Evolutionary conservation across 2,329 filamentous ascomycete genomes (phyloP).

Genomic region (Ascosphaera pollenicola): DNA sequence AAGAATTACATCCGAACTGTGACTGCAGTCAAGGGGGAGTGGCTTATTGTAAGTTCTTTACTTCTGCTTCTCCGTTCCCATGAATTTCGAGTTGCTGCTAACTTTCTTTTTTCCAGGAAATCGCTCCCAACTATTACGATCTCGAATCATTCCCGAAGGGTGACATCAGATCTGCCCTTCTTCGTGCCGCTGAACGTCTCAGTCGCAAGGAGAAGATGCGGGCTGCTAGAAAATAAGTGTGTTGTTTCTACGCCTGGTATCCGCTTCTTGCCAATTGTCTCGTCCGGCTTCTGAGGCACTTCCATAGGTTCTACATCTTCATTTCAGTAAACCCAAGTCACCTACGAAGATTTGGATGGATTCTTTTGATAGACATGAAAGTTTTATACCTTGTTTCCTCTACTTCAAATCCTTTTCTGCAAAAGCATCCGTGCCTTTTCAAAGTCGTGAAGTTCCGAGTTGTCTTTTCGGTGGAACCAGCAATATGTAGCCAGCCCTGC

Average conservation of each 20-base stretch:
- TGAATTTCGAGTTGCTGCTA: slow-evolving; percentile 8
- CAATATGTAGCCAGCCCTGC: too few species aligned
- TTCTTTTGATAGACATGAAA: neutral
- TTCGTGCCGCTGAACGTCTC: slow-evolving; percentile 31
- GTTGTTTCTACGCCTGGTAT: neutral
- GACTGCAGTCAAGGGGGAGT: slow-evolving; percentile 78
- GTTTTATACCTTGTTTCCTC: too few species aligned
- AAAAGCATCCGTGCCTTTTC: too few species aligned
- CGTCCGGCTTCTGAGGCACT: neutral
- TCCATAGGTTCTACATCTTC: neutral
- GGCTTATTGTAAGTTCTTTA: slow-evolving; percentile 51
- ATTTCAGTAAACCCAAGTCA: neutral
- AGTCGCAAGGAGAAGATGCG: slow-evolving; percentile 30
- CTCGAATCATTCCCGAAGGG: slow-evolving; percentile 60
- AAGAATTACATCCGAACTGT: slow-evolving; percentile 97
- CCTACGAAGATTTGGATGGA: neutral
- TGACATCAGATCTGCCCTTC: slow-evolving; percentile 51
- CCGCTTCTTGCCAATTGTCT: neutral
- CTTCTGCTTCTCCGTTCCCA: slow-evolving; percentile 1
- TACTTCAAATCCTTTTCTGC: too few species aligned
- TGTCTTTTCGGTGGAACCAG: too few species aligned
- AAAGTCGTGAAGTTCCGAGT: too few species aligned
- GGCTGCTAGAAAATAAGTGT: slow-evolving; percentile 8
- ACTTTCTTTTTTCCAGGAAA: slow-evolving; percentile 39
- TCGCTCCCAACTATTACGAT: slow-evolving; percentile 85